These are phyloP conservation scores for Fusarium zealandicum DNA, from an alignment of 2,329 filamentous ascomycete genomes.

Conservation along the genomic window DNA sequence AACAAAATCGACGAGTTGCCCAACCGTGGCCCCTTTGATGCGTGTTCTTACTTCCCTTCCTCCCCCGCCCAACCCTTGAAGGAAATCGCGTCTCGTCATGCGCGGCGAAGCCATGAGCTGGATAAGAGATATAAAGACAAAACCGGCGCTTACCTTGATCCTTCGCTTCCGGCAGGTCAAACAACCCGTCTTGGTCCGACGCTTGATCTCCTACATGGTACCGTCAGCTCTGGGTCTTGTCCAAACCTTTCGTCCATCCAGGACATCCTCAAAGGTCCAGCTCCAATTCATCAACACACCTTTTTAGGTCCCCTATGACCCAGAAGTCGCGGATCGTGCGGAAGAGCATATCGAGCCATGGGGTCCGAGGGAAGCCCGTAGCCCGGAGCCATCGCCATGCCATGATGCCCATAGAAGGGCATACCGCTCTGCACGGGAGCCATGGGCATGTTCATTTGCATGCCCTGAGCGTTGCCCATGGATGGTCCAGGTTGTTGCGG, in stretches of 20 bases:
- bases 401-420: constrained; percentile 54
- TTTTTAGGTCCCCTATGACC: constrained; percentile 63
- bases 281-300: constrained; percentile 50
- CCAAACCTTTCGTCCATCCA: neutral
- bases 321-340: constrained; percentile 58
- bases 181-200: constrained; percentile 69
- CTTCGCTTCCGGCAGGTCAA: constrained; percentile 67
- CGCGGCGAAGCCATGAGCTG: constrained; percentile 11
- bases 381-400: constrained; percentile 44
- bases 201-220: constrained; percentile 63
- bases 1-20: constrained; percentile 24
- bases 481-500: constrained; percentile 41
- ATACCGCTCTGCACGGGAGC: constrained; percentile 44
- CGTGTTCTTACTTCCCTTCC: constrained; percentile 20
- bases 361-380: constrained; percentile 55
- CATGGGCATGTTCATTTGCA: constrained; percentile 46
- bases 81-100: constrained; percentile 15
- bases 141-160: constrained; percentile 62
- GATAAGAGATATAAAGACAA: constrained; percentile 29
- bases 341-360: constrained; percentile 55
- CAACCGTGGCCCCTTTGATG: constrained; percentile 19
- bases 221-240: constrained; percentile 25
- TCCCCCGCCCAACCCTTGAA: constrained; percentile 15
- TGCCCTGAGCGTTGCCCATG: constrained; percentile 48
- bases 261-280: constrained; percentile 1